These are phyloP conservation scores for Mesembryanthemum crystallinum DNA, from an alignment of 148 eudicot genomes.

Conservation along the genomic window DNA sequence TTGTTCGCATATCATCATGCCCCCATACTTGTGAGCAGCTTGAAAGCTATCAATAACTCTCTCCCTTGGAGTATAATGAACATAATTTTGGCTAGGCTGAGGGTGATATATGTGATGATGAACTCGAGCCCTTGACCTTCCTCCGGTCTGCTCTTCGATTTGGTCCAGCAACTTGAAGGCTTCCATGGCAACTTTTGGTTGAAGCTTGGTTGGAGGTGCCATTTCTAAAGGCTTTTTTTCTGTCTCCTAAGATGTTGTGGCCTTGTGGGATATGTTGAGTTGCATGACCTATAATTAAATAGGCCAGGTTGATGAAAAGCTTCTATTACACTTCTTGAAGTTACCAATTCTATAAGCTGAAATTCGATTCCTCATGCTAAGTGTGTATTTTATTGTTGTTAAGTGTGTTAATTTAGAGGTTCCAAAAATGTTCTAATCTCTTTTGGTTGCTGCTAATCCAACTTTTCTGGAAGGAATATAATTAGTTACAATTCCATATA, in stretches of 20 bases:
- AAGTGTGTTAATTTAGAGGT: no score
- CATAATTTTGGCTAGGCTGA: not conserved
- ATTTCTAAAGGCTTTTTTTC: not conserved
- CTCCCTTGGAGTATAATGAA: not conserved
- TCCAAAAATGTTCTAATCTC: no score
- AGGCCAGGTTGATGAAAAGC: not conserved
- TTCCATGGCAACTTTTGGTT: constrained; percentile 5
- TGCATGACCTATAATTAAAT: not conserved
- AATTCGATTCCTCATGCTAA: not conserved
- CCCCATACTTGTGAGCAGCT: constrained; percentile 7
- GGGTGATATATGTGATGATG: not conserved
- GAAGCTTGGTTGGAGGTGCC: constrained; percentile 18
- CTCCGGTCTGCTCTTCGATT: constrained; percentile 13
- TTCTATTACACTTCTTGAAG: no score
- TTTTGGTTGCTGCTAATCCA: no score
- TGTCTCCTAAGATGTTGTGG: not conserved
- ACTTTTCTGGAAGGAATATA: no score
- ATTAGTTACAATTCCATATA: no score
- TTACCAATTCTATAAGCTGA: no score
- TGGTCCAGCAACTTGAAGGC: constrained; percentile 18
- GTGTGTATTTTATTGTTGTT: not conserved
- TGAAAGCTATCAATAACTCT: not conserved
- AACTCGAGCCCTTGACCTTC: not conserved
- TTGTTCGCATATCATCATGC: constrained; percentile 5
- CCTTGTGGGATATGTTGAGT: not conserved